Evolutionary conservation across 768 basidiomycete species (phyloP), one percentile per base, ranked within the genome.

Genomic region (Boletus subparvulus): DNA sequence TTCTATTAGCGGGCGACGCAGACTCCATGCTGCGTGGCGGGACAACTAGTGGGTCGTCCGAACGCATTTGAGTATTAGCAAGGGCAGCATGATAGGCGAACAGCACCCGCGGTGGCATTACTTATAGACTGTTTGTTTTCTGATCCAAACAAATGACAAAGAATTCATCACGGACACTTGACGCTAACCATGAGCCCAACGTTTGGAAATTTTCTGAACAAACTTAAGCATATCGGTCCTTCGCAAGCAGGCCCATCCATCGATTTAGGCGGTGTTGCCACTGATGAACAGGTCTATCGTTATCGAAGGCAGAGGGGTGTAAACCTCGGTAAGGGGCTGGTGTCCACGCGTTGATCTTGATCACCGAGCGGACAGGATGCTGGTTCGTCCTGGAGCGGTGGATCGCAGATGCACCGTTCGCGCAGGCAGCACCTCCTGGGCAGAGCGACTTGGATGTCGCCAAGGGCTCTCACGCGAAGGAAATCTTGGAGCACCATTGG

Each of bases 371-470:
- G 21, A 28, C 56, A 90, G 87, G 88, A 1, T 85, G 82, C 8
- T 90, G 87, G 88, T 92, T 92, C 59, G 84, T 88, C 4, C 79
- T 90, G 17, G 90, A 92, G 69, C 74, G 81, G 35, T 92, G 90
- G 90, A 89, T 92, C 39, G 67, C 82, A 14, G 80, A 83, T 2
- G 47, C 68, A 0, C 87, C 87, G 0, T 92, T 85, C 63, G 73
- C 69, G 3, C 66, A 70, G 16, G 87, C 90, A 10, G 67, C 58
- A 13, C 55, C 71, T 19, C 84, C 85, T 4, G 83, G 77, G 0
- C 79, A 87, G 61, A 88, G 86, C 63, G 88, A 90, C 62, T 73
- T 87, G 16, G 87, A 89, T 66, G 77, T 91, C 21, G 90, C 88
- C 13, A 76, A 67, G 13, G 87, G 88, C 3, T 14, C 65, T 13